Conservation (phyloP, 495 filamentous ascomycete genomes). For the Tuber indicum region DNA sequence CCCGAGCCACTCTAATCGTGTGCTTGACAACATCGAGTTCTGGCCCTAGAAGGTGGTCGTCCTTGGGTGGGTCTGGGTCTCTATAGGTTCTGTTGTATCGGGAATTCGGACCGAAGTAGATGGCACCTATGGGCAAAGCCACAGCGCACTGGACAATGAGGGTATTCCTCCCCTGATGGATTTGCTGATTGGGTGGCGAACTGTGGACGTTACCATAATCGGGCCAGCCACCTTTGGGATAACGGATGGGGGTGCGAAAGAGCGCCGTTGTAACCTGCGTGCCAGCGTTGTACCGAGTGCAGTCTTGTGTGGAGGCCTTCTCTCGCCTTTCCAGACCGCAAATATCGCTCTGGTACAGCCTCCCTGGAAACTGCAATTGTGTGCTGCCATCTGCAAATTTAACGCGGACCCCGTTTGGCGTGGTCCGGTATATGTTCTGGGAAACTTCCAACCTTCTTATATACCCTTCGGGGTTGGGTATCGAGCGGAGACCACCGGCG, state of each 20-base stretch:
- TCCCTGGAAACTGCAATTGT: background rate
- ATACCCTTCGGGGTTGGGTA: background rate
- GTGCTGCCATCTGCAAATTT: background rate
- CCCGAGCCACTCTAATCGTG: slow-evolving; percentile 9
- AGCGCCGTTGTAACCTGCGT: background rate
- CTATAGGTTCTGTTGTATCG: slow-evolving; percentile 7
- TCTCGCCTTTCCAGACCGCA: background rate
- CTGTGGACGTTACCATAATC: background rate
- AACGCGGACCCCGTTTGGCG: background rate
- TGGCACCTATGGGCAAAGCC: background rate
- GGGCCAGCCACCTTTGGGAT: background rate
- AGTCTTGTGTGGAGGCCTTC: background rate
- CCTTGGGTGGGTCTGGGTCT: background rate
- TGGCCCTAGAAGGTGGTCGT: background rate
- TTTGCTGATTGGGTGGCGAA: background rate
- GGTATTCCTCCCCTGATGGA: slow-evolving; percentile 1
- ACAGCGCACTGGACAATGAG: slow-evolving; percentile 15
- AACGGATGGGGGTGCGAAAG: background rate
- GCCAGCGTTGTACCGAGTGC: background rate
- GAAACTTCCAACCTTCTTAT: background rate
- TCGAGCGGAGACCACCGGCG: accelerated
- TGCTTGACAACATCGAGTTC: slow-evolving; percentile 19
- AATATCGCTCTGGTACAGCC: background rate
- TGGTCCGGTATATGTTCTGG: background rate
- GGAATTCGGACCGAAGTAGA: slow-evolving; percentile 22